phyloP scores from a whole-genome alignment of 225 moss, liverwort and hornwort genomes.

The Physcomitrellopsis africana region DNA sequence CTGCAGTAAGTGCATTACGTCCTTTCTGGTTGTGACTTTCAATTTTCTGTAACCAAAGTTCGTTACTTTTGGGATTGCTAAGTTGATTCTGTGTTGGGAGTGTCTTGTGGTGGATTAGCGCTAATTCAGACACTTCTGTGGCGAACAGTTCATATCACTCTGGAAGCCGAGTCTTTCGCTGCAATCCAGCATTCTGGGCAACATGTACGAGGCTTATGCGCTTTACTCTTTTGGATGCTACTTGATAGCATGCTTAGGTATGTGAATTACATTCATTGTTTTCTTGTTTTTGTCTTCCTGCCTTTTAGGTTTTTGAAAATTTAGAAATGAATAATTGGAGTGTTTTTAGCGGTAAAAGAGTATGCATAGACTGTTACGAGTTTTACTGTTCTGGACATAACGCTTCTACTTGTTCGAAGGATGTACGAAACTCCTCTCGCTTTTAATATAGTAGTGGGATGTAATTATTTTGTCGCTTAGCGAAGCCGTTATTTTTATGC shows the following conservation, averaged over 20 bases:
- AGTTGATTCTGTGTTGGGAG: neutral
- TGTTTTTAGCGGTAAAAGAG: neutral
- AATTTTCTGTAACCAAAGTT: conserved; percentile 3
- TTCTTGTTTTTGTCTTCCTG: conserved; percentile 9
- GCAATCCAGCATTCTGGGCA: conserved; percentile 89
- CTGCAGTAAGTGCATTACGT: conserved; percentile 53
- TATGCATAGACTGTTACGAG: neutral
- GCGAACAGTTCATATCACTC: conserved; percentile 81
- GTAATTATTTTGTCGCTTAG: too few relatives aligned
- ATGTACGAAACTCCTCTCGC: neutral
- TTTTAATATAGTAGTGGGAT: too few relatives aligned
- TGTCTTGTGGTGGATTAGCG: neutral
- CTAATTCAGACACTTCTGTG: conserved; percentile 27
- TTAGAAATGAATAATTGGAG: too few relatives aligned
- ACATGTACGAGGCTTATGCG: conserved; percentile 97
- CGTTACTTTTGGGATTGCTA: conserved; percentile 13
- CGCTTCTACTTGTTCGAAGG: neutral
- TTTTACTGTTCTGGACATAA: neutral
- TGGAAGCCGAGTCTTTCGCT: conserved; percentile 76
- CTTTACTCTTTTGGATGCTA: conserved; percentile 98
- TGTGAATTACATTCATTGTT: conserved; percentile 20
- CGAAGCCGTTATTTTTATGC: neutral
- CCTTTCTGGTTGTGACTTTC: neutral
- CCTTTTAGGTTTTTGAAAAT: too few relatives aligned
- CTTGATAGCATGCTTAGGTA: conserved; percentile 98